Evolutionary conservation across 345 rosid species (phyloP).

Genomic region (Corchorus capsularis): DNA sequence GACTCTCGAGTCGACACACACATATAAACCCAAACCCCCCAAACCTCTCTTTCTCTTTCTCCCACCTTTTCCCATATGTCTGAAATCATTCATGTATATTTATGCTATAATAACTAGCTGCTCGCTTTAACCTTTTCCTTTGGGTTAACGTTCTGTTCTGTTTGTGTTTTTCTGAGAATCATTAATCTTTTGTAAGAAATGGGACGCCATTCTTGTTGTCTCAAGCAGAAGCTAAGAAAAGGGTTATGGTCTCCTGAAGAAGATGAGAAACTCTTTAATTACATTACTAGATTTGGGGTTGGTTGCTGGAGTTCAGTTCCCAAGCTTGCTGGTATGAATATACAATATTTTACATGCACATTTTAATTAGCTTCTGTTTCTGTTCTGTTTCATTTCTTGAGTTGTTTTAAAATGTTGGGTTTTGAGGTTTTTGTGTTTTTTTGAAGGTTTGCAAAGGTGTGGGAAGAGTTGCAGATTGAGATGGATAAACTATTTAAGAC

Average conservation of each 20-base stretch:
- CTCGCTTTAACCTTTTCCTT: not conserved
- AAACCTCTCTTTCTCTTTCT: not conserved
- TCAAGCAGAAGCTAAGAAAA: slow-evolving; percentile 64
- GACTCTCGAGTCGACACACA: not conserved
- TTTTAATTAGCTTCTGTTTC: not conserved
- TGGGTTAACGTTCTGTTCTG: not conserved
- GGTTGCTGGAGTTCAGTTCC: slow-evolving; percentile 86
- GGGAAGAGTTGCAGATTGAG: slow-evolving; percentile 92
- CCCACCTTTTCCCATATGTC: not conserved
- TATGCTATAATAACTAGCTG: not conserved
- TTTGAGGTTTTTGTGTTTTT: not conserved
- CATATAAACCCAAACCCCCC: not conserved
- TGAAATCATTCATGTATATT: slow-evolving; percentile 1
- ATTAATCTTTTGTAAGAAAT: slow-evolving; percentile 16
- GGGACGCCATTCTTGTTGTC: slow-evolving; percentile 60
- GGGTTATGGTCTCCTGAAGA: slow-evolving; percentile 82
- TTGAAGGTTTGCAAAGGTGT: slow-evolving; percentile 66
- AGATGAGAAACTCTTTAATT: slow-evolving; percentile 63
- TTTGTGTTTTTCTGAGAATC: not conserved
- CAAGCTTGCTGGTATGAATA: slow-evolving; percentile 53
- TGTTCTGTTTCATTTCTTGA: not conserved
- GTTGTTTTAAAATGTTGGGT: not conserved
- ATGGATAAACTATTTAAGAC: slow-evolving; percentile 93
- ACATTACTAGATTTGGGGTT: slow-evolving; percentile 59
- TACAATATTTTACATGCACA: not conserved